These are phyloP conservation scores for Sugiyamaella novakii DNA, from an alignment of 1,139 yeast genomes.

Conservation along the genomic window DNA sequence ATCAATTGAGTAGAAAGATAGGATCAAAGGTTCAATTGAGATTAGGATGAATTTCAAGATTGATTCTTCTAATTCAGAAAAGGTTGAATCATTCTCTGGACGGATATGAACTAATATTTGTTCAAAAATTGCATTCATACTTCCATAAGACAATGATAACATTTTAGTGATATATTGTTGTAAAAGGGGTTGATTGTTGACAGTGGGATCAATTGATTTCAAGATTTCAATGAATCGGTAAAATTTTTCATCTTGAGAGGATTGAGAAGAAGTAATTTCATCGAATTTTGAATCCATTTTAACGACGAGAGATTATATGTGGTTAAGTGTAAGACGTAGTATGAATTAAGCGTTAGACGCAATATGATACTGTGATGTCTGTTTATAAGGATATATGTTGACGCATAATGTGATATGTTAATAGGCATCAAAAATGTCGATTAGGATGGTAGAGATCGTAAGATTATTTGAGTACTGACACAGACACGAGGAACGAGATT, in stretches of 20 bases:
- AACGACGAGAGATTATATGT: neutral
- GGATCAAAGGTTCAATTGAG: slow-evolving; percentile 28
- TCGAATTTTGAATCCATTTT: slow-evolving; percentile 14
- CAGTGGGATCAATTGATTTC: slow-evolving; percentile 6
- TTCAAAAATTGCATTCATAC: slow-evolving; percentile 13
- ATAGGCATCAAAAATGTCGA: too few species aligned
- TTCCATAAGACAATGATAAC: slow-evolving; percentile 17
- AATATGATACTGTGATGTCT: too few species aligned
- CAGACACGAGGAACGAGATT: too few species aligned
- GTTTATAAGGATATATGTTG: neutral
- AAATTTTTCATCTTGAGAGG: slow-evolving; percentile 16
- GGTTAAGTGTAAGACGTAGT: neutral
- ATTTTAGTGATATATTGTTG: slow-evolving; percentile 13
- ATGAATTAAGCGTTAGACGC: too few species aligned
- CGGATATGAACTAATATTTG: slow-evolving; percentile 9
- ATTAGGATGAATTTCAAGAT: slow-evolving; percentile 21
- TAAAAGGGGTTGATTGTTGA: neutral
- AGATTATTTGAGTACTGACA: too few species aligned
- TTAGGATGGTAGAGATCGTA: too few species aligned
- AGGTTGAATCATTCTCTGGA: neutral
- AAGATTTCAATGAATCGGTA: slow-evolving; percentile 11
- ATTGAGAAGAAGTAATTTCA: neutral
- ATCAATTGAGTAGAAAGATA: slow-evolving; percentile 38
- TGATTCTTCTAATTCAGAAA: slow-evolving; percentile 19
- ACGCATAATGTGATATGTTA: too few species aligned